Evolutionary conservation across 768 basidiomycete genomes (phyloP).

Genomic region (Podaxis pistillaris): DNA sequence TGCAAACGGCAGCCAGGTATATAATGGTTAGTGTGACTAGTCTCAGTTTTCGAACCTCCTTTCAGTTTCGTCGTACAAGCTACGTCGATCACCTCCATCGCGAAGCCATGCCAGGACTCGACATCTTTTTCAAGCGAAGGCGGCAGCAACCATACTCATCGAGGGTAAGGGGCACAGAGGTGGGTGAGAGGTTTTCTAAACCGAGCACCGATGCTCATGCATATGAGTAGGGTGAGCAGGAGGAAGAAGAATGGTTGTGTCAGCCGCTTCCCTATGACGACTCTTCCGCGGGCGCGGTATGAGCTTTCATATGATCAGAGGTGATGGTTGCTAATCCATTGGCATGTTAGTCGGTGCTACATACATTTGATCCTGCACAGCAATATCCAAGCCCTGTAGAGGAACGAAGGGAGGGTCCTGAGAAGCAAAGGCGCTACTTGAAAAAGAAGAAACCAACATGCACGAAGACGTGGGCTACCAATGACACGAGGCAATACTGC

Average conservation of each 20-base stretch:
- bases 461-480: not conserved
- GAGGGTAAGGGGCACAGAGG: not conserved
- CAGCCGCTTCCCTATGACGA: not conserved
- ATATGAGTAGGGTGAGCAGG: not conserved
- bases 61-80: not conserved
- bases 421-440: not conserved
- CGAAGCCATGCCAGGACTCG: conserved; percentile 3
- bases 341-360: not conserved
- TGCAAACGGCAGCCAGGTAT: not conserved
- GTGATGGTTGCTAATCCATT: not conserved
- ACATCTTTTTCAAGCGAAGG: not conserved
- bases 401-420: not conserved
- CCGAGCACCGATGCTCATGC: not conserved
- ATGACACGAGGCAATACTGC: not conserved
- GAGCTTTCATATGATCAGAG: no score
- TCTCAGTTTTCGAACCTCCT: not conserved
- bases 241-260: conserved; percentile 9
- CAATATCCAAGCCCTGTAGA: not conserved
- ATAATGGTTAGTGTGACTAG: not conserved
- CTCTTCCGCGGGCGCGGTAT: not conserved
- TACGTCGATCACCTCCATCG: not conserved
- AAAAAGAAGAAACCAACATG: conserved; percentile 5
- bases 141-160: not conserved
- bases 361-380: not conserved
- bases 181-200: not conserved